These are phyloP conservation scores for Boletus patriciae DNA, from an alignment of 768 basidiomycete species.

Conservation along the genomic window DNA sequence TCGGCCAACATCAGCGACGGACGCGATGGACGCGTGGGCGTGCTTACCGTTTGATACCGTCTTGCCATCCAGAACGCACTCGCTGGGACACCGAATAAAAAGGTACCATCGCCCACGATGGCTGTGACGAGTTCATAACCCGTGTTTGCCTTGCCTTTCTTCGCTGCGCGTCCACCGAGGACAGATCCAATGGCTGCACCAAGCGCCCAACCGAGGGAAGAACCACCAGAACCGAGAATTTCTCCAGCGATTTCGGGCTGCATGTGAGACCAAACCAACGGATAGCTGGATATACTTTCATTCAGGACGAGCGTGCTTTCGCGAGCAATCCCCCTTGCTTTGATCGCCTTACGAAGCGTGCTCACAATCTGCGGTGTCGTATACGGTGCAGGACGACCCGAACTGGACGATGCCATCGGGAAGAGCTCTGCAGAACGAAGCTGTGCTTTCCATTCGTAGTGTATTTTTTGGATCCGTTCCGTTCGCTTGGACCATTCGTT, in stretches of 20 bases:
- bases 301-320: slow-evolving; percentile 53
- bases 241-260: slow-evolving; percentile 50
- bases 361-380: slow-evolving; percentile 50
- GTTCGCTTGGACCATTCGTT: slow-evolving; percentile 15
- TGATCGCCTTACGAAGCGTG: slow-evolving; percentile 45
- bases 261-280: slow-evolving; percentile 57
- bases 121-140: slow-evolving; percentile 54
- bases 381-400: slow-evolving; percentile 20
- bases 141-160: slow-evolving; percentile 20
- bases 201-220: slow-evolving; percentile 67
- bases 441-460: slow-evolving; percentile 26
- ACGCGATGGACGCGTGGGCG: too few relatives aligned
- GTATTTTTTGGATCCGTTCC: slow-evolving; percentile 21
- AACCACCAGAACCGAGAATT: slow-evolving; percentile 58
- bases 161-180: slow-evolving; percentile 40
- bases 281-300: slow-evolving; percentile 61
- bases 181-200: slow-evolving; percentile 63
- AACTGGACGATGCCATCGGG: slow-evolving; percentile 18
- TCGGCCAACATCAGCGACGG: neutral
- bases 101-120: slow-evolving; percentile 71
- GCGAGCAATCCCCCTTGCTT: slow-evolving; percentile 34
- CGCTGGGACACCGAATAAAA: slow-evolving; percentile 63
- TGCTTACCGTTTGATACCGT: slow-evolving; percentile 60
- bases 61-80: slow-evolving; percentile 74
- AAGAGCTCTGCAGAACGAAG: slow-evolving; percentile 37